These are phyloP conservation scores for Candida awuae DNA, from an alignment of 805 yeast genomes.

Conservation along the genomic window DNA sequence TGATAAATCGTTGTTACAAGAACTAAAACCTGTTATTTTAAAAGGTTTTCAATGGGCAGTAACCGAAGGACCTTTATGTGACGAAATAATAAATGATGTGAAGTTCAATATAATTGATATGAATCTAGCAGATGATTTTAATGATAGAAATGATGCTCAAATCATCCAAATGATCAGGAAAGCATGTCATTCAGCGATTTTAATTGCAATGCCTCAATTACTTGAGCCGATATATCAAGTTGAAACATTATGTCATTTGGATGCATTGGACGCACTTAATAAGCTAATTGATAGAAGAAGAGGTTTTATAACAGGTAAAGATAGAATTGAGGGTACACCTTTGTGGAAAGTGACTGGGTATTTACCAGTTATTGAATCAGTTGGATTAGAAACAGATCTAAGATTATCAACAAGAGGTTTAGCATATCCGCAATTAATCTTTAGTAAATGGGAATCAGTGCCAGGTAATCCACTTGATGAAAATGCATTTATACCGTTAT, in stretches of 20 bases:
- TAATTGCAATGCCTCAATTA: slow-evolving; percentile 70
- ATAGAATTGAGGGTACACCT: slow-evolving; percentile 66
- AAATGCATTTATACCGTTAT: slow-evolving; percentile 51
- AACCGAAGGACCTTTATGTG: slow-evolving; percentile 88
- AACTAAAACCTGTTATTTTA: slow-evolving; percentile 46
- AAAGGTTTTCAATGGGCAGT: slow-evolving; percentile 83
- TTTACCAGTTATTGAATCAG: slow-evolving; percentile 83
- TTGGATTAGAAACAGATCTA: slow-evolving; percentile 84
- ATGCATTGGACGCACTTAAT: slow-evolving; percentile 21
- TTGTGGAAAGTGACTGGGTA: slow-evolving; percentile 52
- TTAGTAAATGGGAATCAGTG: slow-evolving; percentile 65
- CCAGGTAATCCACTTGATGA: slow-evolving; percentile 90
- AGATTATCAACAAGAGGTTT: slow-evolving; percentile 71
- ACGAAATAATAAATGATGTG: slow-evolving; percentile 65
- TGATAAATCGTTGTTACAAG: slow-evolving; percentile 40
- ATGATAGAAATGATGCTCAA: slow-evolving; percentile 54
- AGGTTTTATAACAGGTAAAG: slow-evolving; percentile 45
- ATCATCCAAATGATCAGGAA: slow-evolving; percentile 74
- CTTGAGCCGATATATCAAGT: slow-evolving; percentile 75
- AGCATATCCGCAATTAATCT: slow-evolving; percentile 59
- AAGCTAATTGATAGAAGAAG: slow-evolving; percentile 53
- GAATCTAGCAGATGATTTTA: slow-evolving; percentile 38
- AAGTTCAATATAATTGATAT: slow-evolving; percentile 65
- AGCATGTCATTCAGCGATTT: slow-evolving; percentile 74
- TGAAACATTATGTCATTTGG: slow-evolving; percentile 45